A percentile compares a stretch with the other conserved stretches of the same genome.
Evolutionary conservation across 192 early-diverging fungal species (phyloP).

Genomic region (Rhizophagus prolifer): DNA sequence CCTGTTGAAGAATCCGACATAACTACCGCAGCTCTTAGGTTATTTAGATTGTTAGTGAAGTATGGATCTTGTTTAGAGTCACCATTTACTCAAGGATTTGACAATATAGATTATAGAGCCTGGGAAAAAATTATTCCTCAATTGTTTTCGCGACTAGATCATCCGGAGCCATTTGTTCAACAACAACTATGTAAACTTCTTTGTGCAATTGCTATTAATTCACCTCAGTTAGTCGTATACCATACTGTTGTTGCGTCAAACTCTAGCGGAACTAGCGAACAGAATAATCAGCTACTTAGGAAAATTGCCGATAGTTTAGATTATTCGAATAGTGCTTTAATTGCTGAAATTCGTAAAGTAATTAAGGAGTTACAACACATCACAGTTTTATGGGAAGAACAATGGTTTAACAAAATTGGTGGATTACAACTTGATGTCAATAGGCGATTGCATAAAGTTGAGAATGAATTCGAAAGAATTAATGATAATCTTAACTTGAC

Average conservation of each 20-base stretch:
- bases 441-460: slow-evolving; percentile 54
- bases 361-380: slow-evolving; percentile 65
- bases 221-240: slow-evolving; percentile 70
- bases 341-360: slow-evolving; percentile 54
- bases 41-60: slow-evolving; percentile 63
- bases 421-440: slow-evolving; percentile 55
- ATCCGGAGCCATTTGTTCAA: slow-evolving; percentile 59
- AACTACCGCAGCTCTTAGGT: slow-evolving; percentile 57
- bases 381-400: slow-evolving; percentile 83
- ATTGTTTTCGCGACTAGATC: slow-evolving; percentile 68
- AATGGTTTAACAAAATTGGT: slow-evolving; percentile 69
- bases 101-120: slow-evolving; percentile 37
- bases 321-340: slow-evolving; percentile 39
- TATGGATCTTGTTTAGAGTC: slow-evolving; percentile 55
- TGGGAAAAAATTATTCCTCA: slow-evolving; percentile 77
- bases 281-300: slow-evolving; percentile 38
- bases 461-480: slow-evolving; percentile 56
- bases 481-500: slow-evolving; percentile 42
- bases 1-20: slow-evolving; percentile 43
- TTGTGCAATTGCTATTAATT: slow-evolving; percentile 54
- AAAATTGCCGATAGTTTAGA: slow-evolving; percentile 42
- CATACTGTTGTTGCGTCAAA: slow-evolving; percentile 58
- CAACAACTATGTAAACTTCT: slow-evolving; percentile 54
- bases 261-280: slow-evolving; percentile 41
- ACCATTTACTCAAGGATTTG: slow-evolving; percentile 43